Evolutionary conservation across 2,329 filamentous ascomycete genomes (phyloP), one percentile per base, ranked within the genome.

Genomic region (Aspergillus pseudonomiae): DNA sequence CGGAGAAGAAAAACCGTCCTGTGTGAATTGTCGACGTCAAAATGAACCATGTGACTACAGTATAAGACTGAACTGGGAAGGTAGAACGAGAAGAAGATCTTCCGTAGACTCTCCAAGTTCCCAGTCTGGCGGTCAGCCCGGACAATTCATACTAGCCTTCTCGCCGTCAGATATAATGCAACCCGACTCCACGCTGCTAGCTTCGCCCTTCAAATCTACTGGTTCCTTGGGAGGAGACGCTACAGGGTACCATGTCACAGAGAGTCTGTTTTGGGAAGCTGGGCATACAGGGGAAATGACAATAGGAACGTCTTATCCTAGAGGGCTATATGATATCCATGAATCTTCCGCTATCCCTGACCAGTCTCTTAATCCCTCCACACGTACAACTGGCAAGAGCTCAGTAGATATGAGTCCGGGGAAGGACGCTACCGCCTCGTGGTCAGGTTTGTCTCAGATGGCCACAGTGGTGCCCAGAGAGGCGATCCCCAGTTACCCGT

Each of bases 1-100:
- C 78, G 91, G 90, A 66, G 92, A 94, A 76, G 89, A 91, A 73
- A 90, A 89, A 68, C 91, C 92, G 16, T 79, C 78, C 65, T 94
- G 92, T 77, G 72, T 85, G 56, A 93, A 93, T 73, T 94, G 92
- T 77, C 83, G 88, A 70, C 88, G 88, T 65, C 88, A 89, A 67
- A 88, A 88, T 65, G 90, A 93, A 73, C 80, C 81, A 54, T 95
- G 92, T 80, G 91, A 95, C 77, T 94, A 94, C 75, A 91, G 88
- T 71, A 91, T 94, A 70, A 86, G 90, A 36, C 80, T 94, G 67
- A 94, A 94, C 71, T 94, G 92, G 92, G 89, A 90, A 64, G 91
- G 91, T 5, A 85, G 91, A 62, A 84, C 85, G 57, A 89, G 87
- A 73, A 87, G 86, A 77, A 84, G 84, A 65, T 79, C 58, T 79